These are phyloP conservation scores for Craterostigma plantagineum DNA, from an alignment of 257 asterid genomes.

Conservation along the genomic window DNA sequence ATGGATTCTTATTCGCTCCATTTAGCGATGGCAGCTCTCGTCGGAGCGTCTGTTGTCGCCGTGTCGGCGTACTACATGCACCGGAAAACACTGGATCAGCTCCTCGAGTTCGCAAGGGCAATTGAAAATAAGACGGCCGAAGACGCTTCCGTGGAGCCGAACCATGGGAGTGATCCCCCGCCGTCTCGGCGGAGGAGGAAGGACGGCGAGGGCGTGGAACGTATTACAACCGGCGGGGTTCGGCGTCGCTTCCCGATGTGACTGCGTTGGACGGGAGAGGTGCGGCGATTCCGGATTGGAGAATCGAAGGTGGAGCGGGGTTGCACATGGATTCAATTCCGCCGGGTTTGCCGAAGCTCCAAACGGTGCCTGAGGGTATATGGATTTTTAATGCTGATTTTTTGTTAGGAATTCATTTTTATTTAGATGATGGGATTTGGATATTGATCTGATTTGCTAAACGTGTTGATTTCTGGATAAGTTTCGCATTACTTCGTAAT, in stretches of 20 bases:
- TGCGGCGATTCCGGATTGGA: constrained; percentile 3
- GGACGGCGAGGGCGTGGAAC: constrained; percentile 12
- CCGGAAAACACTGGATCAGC: constrained; percentile 67
- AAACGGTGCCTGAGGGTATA: constrained; percentile 61
- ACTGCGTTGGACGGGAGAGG: constrained; percentile 25
- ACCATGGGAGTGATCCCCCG: constrained; percentile 19
- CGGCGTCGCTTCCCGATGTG: constrained; percentile 59
- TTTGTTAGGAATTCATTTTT: neutral
- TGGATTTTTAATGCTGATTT: constrained; percentile 6
- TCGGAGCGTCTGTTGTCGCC: constrained; percentile 86
- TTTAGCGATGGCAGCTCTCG: constrained; percentile 84
- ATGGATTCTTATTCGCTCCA: constrained; percentile 70
- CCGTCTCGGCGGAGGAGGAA: constrained; percentile 31
- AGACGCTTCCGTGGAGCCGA: no score
- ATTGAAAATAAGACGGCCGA: constrained; percentile 37
- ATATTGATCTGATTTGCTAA: no score
- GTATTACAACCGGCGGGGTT: constrained; percentile 26
- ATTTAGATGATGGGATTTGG: neutral
- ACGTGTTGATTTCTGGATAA: no score
- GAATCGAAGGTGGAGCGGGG: constrained; percentile 21
- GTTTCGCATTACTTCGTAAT: no score
- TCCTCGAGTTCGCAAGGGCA: constrained; percentile 59
- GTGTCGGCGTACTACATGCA: constrained; percentile 90
- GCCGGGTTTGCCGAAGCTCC: constrained; percentile 59
- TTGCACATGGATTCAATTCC: constrained; percentile 50